Conservation (phyloP, 371 early-diverging fungal genomes). For the Paraphysoderma sedebokerense region DNA sequence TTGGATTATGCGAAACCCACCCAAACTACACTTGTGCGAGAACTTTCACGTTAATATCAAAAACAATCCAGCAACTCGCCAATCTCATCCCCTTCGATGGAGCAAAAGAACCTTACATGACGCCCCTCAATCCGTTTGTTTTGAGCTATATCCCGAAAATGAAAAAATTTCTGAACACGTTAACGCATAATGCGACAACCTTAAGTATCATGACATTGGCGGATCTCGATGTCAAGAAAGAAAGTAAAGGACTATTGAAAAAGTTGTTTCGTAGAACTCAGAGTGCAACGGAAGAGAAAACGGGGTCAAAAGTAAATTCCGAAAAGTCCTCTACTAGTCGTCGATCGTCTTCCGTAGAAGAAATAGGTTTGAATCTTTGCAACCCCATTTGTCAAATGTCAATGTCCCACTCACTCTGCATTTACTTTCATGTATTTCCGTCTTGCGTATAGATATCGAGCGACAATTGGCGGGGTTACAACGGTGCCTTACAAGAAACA, state of each 20-base stretch:
- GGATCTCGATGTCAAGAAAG: background rate
- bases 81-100: constrained; percentile 3
- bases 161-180: background rate
- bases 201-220: background rate
- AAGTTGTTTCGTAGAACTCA: background rate
- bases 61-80: constrained; percentile 2
- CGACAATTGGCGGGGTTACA: background rate
- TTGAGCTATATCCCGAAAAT: background rate
- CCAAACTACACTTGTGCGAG: background rate
- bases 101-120: constrained; percentile 7
- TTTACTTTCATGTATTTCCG: background rate
- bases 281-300: background rate
- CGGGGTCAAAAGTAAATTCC: background rate
- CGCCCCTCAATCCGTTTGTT: background rate
- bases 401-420: background rate
- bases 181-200: background rate
- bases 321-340: background rate
- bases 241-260: background rate
- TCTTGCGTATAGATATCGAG: background rate
- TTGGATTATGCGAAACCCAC: background rate
- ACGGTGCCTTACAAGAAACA: background rate
- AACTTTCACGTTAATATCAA: constrained; percentile 4
- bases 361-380: background rate
- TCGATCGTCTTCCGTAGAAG: background rate
- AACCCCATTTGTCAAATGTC: background rate